phyloP scores from a whole-genome alignment of 1,139 yeast genomes.

The Hemisphaericaspora subhashii region DNA sequence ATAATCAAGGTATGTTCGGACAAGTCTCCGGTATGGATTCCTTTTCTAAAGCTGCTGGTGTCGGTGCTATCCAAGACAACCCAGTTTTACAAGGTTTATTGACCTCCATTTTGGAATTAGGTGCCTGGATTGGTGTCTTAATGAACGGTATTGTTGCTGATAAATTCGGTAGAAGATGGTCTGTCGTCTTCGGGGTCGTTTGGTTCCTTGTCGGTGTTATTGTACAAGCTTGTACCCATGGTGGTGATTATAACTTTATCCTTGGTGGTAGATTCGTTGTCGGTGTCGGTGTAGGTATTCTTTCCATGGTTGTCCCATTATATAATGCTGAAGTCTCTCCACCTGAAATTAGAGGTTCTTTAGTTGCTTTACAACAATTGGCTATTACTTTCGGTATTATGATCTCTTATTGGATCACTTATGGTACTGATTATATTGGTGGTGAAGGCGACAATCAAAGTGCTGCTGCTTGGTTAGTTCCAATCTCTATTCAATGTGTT shows the following conservation, averaged over 20 bases:
- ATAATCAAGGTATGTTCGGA: slow-evolving; percentile 77
- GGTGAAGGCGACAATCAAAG: slow-evolving; percentile 33
- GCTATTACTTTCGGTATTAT: slow-evolving; percentile 61
- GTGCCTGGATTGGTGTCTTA: slow-evolving; percentile 25
- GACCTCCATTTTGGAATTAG: slow-evolving; percentile 22
- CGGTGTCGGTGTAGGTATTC: slow-evolving; percentile 61
- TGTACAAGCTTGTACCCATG: slow-evolving; percentile 28
- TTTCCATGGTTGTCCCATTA: slow-evolving; percentile 60
- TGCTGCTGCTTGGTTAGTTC: slow-evolving; percentile 38
- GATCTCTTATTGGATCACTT: slow-evolving; percentile 71
- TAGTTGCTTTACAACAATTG: slow-evolving; percentile 58
- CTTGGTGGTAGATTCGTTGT: slow-evolving; percentile 55
- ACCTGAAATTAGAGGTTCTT: slow-evolving; percentile 54
- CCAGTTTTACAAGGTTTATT: slow-evolving; percentile 25
- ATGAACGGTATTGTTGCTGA: slow-evolving; percentile 23
- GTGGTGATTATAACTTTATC: slow-evolving; percentile 16
- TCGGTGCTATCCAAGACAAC: slow-evolving; percentile 20
- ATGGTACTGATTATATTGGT: slow-evolving; percentile 41
- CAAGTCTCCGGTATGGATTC: slow-evolving; percentile 53
- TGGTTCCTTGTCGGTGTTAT: slow-evolving; percentile 34
- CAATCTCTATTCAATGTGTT: slow-evolving; percentile 25
- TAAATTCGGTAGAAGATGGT: slow-evolving; percentile 32
- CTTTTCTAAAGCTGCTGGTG: slow-evolving; percentile 17
- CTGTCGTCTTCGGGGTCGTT: slow-evolving; percentile 26
- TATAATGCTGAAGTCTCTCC: slow-evolving; percentile 63